Conservation (phyloP, 768 basidiomycete genomes). For the Lactifluus hygrophoroides region DNA sequence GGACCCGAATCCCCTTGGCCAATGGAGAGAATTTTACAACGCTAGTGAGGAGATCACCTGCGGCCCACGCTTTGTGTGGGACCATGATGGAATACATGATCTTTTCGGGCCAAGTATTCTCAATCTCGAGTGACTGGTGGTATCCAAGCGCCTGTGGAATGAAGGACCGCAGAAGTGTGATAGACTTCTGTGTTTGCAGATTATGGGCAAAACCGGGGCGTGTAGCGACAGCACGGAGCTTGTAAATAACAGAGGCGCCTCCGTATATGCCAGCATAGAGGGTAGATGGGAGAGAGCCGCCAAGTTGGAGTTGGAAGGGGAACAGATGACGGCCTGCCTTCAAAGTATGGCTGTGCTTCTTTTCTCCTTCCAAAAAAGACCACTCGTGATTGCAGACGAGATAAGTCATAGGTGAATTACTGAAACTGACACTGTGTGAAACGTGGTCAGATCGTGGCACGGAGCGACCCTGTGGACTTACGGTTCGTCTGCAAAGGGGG, state of each 20-base stretch:
- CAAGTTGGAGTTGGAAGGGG: constrained; percentile 83
- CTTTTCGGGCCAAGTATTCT: constrained; percentile 97
- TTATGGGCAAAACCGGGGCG: constrained; percentile 69
- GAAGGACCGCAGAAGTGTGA: constrained; percentile 67
- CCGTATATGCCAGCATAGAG: constrained; percentile 47
- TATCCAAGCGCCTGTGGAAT: constrained; percentile 82
- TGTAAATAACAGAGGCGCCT: constrained; percentile 73
- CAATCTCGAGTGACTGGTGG: constrained; percentile 90
- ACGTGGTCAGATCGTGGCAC: constrained; percentile 12
- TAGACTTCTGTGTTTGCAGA: constrained; percentile 50
- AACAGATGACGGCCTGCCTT: constrained; percentile 94
- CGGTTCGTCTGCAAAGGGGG: constrained; percentile 49
- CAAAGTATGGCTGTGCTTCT: constrained; percentile 73
- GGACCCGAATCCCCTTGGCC: constrained; percentile 71
- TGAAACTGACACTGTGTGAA: constrained; percentile 34
- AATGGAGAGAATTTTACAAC: constrained; percentile 83
- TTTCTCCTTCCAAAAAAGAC: constrained; percentile 86
- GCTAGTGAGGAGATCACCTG: constrained; percentile 76
- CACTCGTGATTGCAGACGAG: constrained; percentile 77
- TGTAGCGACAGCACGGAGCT: constrained; percentile 76
- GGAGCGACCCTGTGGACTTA: constrained; percentile 28
- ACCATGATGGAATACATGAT: constrained; percentile 92
- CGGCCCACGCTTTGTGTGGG: constrained; percentile 94
- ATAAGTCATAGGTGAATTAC: constrained; percentile 43
- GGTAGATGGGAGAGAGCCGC: constrained; percentile 77